Evolutionary conservation across 768 basidiomycete species (phyloP), one percentile per base, ranked within the genome.

Genomic region (Tylopilus balloui): DNA sequence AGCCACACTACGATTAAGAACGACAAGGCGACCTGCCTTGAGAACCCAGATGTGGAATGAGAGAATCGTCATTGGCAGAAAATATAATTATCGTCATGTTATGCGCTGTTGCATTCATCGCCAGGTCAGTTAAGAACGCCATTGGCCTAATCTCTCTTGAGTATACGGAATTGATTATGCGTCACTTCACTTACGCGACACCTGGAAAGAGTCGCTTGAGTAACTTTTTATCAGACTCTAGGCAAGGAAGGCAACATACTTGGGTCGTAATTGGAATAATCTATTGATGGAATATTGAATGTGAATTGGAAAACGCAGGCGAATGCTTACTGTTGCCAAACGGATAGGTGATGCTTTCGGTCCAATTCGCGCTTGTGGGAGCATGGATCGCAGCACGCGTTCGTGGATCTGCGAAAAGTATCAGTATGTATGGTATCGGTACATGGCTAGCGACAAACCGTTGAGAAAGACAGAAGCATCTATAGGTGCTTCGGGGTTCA

Each of bases 1-100:
- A 52, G 46, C 25, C 47, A 48, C 32, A 37, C 15, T 2, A n/a
- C 39, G 28, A 28, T n/a, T 11, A 27, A 31, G 20, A 21, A 38
- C 7, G 31, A 44, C 6, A 28, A 13, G 25, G 34, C 1, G 21
- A 50, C 73, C 8, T 60, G 84, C 84, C 67, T 75, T 87, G 79
- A 29, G 81, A 79, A 13, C 83, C 77, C 23, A 74, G 69, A 57
- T 86, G 85, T 2, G 83, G 70, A 41, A 85, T 69, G 20, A 86
- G 77, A 7, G 79, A 69, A 62, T 88, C 86, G 52, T 85, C 80
- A 56, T 87, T 87, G 13, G 79, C 86, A 21, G 84, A 84, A 60
- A 69, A 86, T 14, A 86, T 62, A 10, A 86, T 67, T n/a, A 86
- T 65, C 1, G 70, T 68, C 21, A 88, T 64, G 21, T 71, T 63